Evolutionary conservation across 1,284 basidiomycete genomes (phyloP), one percentile per base, ranked within the genome.

Genomic region (Rhodotorula sp.): DNA sequence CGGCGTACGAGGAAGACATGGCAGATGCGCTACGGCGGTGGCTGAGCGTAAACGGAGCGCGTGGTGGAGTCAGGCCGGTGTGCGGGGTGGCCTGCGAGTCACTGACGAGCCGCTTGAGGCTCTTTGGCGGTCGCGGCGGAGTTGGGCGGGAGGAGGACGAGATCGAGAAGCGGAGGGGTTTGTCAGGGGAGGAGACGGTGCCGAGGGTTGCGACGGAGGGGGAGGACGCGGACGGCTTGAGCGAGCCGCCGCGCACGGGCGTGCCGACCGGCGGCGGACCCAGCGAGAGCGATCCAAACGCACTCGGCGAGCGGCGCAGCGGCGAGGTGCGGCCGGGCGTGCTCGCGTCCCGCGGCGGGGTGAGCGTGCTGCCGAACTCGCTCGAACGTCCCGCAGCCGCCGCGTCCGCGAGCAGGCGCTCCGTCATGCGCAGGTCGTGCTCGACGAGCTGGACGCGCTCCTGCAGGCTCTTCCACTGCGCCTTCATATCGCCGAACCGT

Each of bases 401-500:
- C 92, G 83, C 55, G 88, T 82, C 69, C 53, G 3, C 22, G 37
- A 58, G 56, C 9, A 41, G 37, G 9, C 86, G 88, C 69, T 90
- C 88, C 12, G 88, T 86, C 64, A 80, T 84, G 75, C 89, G 88
- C 89, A 95, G 91, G 75, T 94, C 91, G n/a, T 83, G 82, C 76
- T 94, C 91, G 13, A 90, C 91, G 69, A 89, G 84, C 32, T 85
- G 78, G 22, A 76, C 69, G 34, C 70, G 53, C 29, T 69, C 64
- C 34, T 57, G 48, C 54, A 94, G 82, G 74, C 85, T 88, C 74
- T 87, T 86, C 93, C 92, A 95, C 60, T 91, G 86, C 77, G 90
- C 87, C 36, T 90, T 90, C 68, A 91, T 90, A 79, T 94, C 92
- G 17, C 90, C 90, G 79, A 91, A 91, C 73, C 92, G 85, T 69